A percentile compares a stretch with the other conserved stretches of the same genome.
Evolutionary conservation across 176 grass and related monocot species (phyloP).

Genomic region (Thalia dealbata): DNA sequence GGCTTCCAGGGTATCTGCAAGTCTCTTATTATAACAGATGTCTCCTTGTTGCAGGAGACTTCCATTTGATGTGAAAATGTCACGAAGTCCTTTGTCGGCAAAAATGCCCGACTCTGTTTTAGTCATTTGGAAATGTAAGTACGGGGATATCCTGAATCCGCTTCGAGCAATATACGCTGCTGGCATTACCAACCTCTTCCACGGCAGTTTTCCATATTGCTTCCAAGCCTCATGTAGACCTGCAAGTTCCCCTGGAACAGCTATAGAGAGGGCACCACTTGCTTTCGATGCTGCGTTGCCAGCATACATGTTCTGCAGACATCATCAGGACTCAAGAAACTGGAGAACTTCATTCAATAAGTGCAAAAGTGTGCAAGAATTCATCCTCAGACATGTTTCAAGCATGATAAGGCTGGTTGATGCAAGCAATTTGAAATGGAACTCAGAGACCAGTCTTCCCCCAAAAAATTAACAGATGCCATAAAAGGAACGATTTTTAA

Average conservation of each 20-base stretch:
- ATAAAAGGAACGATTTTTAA: neutral
- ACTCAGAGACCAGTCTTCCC: neutral
- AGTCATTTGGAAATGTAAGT: constrained; percentile 74
- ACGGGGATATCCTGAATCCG: constrained; percentile 61
- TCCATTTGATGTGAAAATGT: constrained; percentile 43
- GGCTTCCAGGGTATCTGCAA: constrained; percentile 37
- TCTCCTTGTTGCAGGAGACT: constrained; percentile 47
- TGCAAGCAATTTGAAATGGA: no score
- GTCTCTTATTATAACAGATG: constrained; percentile 44
- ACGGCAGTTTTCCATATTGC: constrained; percentile 70
- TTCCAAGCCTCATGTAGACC: constrained; percentile 72
- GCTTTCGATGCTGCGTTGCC: constrained; percentile 48
- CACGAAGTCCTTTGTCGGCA: constrained; percentile 30
- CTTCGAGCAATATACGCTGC: constrained; percentile 37
- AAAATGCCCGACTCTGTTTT: constrained; percentile 48
- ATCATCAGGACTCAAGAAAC: neutral
- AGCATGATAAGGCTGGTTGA: no score
- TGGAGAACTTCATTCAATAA: neutral
- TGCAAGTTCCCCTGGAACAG: constrained; percentile 56
- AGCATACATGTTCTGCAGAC: constrained; percentile 69
- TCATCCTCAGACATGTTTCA: no score
- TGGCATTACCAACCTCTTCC: constrained; percentile 49
- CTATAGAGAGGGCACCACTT: constrained; percentile 62
- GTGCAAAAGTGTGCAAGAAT: neutral
- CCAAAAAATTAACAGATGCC: neutral